Conservation (phyloP, 192 early-diverging fungal genomes). For the Nowakowskiella sp. region DNA sequence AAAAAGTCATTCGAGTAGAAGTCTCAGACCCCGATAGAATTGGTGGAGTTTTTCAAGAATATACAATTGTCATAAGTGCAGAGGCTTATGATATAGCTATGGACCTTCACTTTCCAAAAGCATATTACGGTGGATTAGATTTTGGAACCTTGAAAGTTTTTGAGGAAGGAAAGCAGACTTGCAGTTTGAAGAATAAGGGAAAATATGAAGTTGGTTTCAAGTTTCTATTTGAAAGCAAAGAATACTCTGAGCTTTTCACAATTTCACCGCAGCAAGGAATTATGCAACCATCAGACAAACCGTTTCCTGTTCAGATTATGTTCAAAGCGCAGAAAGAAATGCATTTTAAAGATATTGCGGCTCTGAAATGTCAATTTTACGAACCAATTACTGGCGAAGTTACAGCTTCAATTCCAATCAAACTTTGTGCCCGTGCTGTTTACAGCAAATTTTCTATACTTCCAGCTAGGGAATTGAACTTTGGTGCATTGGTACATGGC, state of each 20-base stretch:
- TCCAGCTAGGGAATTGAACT: conserved; percentile 51
- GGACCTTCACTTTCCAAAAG: conserved; percentile 58
- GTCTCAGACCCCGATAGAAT: conserved; percentile 46
- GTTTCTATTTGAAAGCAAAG: conserved; percentile 44
- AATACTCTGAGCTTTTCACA: conserved; percentile 40
- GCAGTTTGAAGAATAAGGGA: conserved; percentile 40
- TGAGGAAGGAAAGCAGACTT: conserved; percentile 46
- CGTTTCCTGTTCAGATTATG: conserved; percentile 45
- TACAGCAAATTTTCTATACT: conserved; percentile 48
- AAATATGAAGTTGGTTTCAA: conserved; percentile 59
- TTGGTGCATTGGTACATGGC: conserved; percentile 51
- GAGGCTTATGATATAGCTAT: conserved; percentile 59
- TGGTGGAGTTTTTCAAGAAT: conserved; percentile 47
- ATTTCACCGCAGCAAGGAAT: conserved; percentile 44
- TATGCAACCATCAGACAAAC: conserved; percentile 55
- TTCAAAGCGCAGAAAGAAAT: conserved; percentile 40
- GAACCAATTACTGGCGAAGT: conserved; percentile 51
- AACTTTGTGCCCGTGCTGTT: conserved; percentile 43
- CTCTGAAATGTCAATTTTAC: conserved; percentile 50
- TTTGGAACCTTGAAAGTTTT: conserved; percentile 52
- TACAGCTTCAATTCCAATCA: conserved; percentile 44
- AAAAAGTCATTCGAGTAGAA: conserved; percentile 44
- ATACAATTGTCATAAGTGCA: conserved; percentile 45
- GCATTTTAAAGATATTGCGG: conserved; percentile 27
- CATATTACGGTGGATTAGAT: conserved; percentile 49